A percentile compares a stretch with the other conserved stretches of the same genome.
Evolutionary conservation across 495 filamentous ascomycete genomes (phyloP).

Genomic region (Neurospora sp.): DNA sequence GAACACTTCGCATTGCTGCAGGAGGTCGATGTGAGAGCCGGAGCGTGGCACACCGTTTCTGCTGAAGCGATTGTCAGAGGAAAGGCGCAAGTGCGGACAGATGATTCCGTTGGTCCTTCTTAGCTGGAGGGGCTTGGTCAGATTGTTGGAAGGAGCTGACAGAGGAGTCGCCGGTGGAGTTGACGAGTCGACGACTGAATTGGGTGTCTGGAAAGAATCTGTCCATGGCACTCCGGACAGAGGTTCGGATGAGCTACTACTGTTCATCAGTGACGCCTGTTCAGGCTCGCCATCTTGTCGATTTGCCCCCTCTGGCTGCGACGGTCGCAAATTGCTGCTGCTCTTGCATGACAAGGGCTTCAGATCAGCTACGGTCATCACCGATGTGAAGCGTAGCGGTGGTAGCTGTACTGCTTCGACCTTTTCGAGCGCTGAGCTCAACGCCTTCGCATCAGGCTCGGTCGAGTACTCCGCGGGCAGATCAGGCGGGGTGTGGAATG

Average conservation of each 20-base stretch:
- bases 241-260: not conserved
- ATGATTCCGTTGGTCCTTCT: not conserved
- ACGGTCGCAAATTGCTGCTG: not conserved
- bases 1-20: slow-evolving; percentile 22
- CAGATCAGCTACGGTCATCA: slow-evolving; percentile 15
- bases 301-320: not conserved
- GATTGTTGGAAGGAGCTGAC: not conserved
- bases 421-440: not conserved
- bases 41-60: not conserved
- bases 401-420: not conserved
- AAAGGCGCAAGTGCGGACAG: not conserved
- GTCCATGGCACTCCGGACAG: not conserved
- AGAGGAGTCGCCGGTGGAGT: not conserved
- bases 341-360: slow-evolving; percentile 7
- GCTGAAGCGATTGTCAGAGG: not conserved
- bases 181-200: not conserved
- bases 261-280: not conserved
- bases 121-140: not conserved
- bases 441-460: not conserved
- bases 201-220: not conserved
- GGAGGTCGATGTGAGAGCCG: slow-evolving; percentile 15
- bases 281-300: not conserved
- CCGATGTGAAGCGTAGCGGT: slow-evolving; percentile 2
- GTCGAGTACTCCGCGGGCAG: not conserved
- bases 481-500: not conserved